A percentile compares a stretch with the other conserved stretches of the same genome.
Conservation (phyloP, 805 yeast genomes). For the Clavispora asparagi region DNA sequence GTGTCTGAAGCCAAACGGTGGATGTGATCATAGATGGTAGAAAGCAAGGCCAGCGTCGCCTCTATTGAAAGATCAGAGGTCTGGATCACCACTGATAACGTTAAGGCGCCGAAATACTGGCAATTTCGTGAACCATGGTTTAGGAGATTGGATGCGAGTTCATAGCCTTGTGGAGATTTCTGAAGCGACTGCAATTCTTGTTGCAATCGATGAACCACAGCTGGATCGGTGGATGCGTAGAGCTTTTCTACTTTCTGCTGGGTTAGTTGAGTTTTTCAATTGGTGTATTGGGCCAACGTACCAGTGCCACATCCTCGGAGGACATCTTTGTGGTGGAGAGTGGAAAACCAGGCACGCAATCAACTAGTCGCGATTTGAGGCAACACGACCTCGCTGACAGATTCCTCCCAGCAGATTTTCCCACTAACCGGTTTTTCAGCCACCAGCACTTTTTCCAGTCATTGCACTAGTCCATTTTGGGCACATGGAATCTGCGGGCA, state of each 20-base stretch:
- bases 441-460: too few species aligned
- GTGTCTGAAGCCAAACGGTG: conserved; percentile 5
- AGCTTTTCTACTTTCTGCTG: conserved; percentile 36
- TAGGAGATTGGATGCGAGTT: conserved; percentile 53
- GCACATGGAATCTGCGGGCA: too few species aligned
- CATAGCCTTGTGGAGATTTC: conserved; percentile 49
- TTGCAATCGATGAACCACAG: conserved; percentile 43
- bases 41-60: conserved; percentile 3
- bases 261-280: conserved; percentile 1
- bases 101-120: conserved; percentile 77
- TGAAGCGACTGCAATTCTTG: conserved; percentile 54
- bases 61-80: conserved; percentile 15
- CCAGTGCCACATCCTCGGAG: conserved; percentile 4
- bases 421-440: too few species aligned
- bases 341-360: not conserved
- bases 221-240: conserved; percentile 37
- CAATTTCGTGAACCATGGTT: conserved; percentile 38
- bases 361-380: not conserved
- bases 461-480: too few species aligned
- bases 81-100: conserved; percentile 61
- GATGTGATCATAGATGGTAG: conserved; percentile 1
- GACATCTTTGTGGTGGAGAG: not conserved
- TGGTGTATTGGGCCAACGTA: not conserved
- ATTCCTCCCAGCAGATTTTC: too few species aligned
- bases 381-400: not conserved